Conservation (phyloP, 179 eudicot genomes). For the Silene vulgaris region DNA sequence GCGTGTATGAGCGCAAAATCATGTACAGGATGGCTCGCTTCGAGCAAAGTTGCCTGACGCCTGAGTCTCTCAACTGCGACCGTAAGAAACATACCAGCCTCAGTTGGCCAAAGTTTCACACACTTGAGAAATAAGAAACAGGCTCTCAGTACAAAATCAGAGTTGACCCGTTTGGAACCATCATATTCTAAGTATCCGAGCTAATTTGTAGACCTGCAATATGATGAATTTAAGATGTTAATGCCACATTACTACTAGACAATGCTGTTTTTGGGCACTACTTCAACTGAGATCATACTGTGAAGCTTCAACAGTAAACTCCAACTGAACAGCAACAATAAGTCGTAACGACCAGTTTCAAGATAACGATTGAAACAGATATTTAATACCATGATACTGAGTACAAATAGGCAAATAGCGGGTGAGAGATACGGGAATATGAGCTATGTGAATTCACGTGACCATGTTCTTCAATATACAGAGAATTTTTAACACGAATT, state of each 20-base stretch:
- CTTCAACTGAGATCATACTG: too few relatives aligned
- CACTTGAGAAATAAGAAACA: neutral
- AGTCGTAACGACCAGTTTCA: too few relatives aligned
- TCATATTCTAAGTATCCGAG: slow-evolving; percentile 56
- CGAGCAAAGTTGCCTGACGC: slow-evolving; percentile 2
- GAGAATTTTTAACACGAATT: too few relatives aligned
- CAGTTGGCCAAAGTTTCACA: neutral
- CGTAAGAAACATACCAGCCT: neutral
- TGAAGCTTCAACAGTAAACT: too few relatives aligned
- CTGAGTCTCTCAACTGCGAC: neutral
- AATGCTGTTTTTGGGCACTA: neutral
- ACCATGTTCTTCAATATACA: neutral
- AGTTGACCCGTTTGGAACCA: neutral
- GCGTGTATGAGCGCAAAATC: neutral
- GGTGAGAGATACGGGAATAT: neutral
- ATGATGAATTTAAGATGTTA: slow-evolving; percentile 7
- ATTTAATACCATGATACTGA: too few relatives aligned
- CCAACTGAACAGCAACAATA: too few relatives aligned
- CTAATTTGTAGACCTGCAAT: slow-evolving; percentile 80
- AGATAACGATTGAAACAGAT: too few relatives aligned
- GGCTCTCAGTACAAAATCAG: neutral
- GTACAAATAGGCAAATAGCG: neutral
- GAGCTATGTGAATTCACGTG: neutral
- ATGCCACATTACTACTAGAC: neutral
- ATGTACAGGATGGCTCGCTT: slow-evolving; percentile 10